Evolutionary conservation across 2,329 filamentous ascomycete genomes (phyloP), one percentile per base, ranked within the genome.

Genomic region (Lizonia empirigonia): DNA sequence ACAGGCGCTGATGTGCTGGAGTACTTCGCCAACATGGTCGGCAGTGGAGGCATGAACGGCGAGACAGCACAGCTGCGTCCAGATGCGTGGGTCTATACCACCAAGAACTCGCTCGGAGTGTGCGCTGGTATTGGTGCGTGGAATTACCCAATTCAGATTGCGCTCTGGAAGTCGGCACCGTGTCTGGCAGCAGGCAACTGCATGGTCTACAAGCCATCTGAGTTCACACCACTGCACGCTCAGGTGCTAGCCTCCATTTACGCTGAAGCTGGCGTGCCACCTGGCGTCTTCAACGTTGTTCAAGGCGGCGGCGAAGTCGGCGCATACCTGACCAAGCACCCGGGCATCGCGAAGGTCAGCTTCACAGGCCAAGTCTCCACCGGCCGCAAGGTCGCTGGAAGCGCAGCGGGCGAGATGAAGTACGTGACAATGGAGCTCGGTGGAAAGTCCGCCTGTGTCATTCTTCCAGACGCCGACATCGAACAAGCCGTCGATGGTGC

Each of bases 121-220:
- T 95, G 90, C 70, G 91, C 84, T 12, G 91, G 89, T 50, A 95
- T 95, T 60, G 91, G 90, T 47, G 91, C 91, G 12, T 95, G 90
- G 90, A 95, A 95, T 75, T 95, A 95, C 69, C 91, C 91, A 10
- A 89, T 95, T 58, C 90, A 95, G 72, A 95, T 95, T 23, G 90
- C 90, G 7, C 79, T 95, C 1, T 95, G 90, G 90, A 95, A 95
- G 74, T 91, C 89, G 1, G 90, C 88, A 0, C 89, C 91, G 0
- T 94, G 90, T 63, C 80, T 95, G 12, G 90, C 90, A 3, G 90
- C 90, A 1, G 90, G 90, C 16, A 95, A 95, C 75, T 90, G 87
- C 68, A 92, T 95, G 88, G 84, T 95, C 35, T 95, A 95, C 77
- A 95, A 95, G 75, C 89, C 90, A 7, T 92, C 88, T 60, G 91